A percentile compares a stretch with the other conserved stretches of the same genome.
These are phyloP conservation scores for Adansonia grandidieri DNA, from an alignment of 441 rosid genomes.

Conservation along the genomic window DNA sequence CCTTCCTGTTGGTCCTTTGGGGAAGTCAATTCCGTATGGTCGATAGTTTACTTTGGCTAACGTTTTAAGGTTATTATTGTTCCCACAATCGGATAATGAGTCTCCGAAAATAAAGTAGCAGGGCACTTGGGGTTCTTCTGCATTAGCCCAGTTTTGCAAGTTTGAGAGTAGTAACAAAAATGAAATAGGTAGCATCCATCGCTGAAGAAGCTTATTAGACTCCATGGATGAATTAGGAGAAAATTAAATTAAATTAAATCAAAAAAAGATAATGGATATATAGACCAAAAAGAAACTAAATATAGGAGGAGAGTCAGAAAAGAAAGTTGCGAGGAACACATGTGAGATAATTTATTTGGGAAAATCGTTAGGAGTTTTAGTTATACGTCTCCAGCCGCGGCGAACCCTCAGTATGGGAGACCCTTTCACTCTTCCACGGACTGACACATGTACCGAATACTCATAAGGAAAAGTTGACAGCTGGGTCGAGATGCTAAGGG, in stretches of 20 bases:
- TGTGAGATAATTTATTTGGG: no score
- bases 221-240: background rate
- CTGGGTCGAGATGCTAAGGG: no score
- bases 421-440: no score
- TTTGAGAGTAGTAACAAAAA: background rate
- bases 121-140: slow-evolving; percentile 9
- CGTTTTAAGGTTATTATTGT: slow-evolving; percentile 46
- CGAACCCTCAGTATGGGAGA: no score
- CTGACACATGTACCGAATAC: no score
- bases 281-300: background rate
- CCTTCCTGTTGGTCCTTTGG: slow-evolving; percentile 52
- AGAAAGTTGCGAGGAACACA: background rate
- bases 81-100: slow-evolving; percentile 41
- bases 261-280: background rate
- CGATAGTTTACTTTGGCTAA: slow-evolving; percentile 42
- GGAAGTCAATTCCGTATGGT: slow-evolving; percentile 54
- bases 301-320: background rate
- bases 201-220: background rate
- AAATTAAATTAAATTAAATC: background rate
- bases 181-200: background rate
- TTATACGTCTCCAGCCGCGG: no score
- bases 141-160: slow-evolving; percentile 3
- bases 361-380: no score
- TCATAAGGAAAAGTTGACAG: no score
- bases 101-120: no score